Evolutionary conservation across 2,329 filamentous ascomycete species (phyloP).

Genomic region (Neopestalotiopsis sp.): DNA sequence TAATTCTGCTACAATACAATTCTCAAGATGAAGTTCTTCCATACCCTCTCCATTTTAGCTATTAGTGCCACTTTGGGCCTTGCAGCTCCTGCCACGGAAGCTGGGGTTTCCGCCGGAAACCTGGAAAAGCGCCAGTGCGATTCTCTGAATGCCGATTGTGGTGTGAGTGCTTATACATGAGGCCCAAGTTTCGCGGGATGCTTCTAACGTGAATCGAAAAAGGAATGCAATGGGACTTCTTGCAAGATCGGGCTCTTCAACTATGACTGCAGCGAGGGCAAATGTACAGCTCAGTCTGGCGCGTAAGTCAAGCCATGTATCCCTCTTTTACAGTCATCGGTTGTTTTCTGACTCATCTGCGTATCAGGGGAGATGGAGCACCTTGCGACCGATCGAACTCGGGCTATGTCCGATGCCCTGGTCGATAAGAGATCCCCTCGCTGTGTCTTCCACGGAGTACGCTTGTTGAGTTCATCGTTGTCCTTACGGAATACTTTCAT

Average conservation of each 20-base stretch:
- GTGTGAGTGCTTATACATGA: not conserved
- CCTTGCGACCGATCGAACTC: slow-evolving; percentile 5
- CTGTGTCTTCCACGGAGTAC: too few relatives aligned
- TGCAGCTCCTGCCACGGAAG: not conserved
- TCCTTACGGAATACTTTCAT: too few relatives aligned
- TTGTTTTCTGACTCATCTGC: not conserved
- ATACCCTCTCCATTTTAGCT: not conserved
- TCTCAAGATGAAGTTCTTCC: not conserved
- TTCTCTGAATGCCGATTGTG: not conserved
- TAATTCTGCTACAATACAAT: not conserved
- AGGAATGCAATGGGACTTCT: slow-evolving; percentile 3
- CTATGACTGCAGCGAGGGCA: not conserved
- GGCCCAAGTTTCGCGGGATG: not conserved
- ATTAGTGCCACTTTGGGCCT: slow-evolving; percentile 3
- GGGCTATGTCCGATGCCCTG: slow-evolving; percentile 7
- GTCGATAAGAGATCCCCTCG: not conserved
- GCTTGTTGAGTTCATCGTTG: too few relatives aligned
- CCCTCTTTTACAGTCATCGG: not conserved
- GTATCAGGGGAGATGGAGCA: not conserved
- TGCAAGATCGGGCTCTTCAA: slow-evolving; percentile 7
- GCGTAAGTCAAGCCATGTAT: slow-evolving; percentile 7
- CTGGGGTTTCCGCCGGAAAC: not conserved
- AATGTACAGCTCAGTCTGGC: not conserved
- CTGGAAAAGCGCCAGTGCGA: not conserved
- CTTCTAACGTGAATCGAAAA: not conserved